A percentile compares a stretch with the other conserved stretches of the same genome.
These are phyloP conservation scores for Mortierella sp. DNA, from an alignment of 371 early-diverging fungal species.

Conservation along the genomic window DNA sequence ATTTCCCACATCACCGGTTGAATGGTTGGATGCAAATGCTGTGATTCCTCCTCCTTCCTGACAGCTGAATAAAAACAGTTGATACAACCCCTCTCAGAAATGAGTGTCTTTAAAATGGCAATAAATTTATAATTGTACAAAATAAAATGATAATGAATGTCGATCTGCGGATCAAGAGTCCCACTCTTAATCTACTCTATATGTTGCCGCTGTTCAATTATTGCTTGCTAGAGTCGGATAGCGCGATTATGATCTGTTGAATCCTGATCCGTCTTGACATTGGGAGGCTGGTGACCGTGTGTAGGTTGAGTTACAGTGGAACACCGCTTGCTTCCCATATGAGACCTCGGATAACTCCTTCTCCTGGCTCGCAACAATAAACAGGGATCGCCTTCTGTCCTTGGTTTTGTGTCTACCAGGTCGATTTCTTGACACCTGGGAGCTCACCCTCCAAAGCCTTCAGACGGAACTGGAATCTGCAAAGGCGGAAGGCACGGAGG, in stretches of 20 bases:
- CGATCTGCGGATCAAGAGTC: neutral
- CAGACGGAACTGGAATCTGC: constrained; percentile 86
- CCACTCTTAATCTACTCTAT: neutral
- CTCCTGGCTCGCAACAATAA: neutral
- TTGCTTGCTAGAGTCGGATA: constrained; percentile 1
- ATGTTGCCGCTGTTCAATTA: neutral
- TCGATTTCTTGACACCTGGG: constrained; percentile 86
- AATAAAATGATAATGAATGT: neutral
- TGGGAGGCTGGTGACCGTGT: neutral
- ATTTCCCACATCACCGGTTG: no score
- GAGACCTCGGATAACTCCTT: neutral
- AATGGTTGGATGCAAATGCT: no score
- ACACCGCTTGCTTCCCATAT: neutral
- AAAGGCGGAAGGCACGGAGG: constrained; percentile 82
- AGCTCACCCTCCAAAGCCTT: constrained; percentile 87
- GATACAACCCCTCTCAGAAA: no score
- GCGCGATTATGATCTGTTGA: neutral
- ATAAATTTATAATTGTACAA: neutral
- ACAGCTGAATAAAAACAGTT: no score
- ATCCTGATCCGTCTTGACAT: neutral
- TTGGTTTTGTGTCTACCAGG: constrained; percentile 71
- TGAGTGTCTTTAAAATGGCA: neutral
- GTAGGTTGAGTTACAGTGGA: neutral
- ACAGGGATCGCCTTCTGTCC: neutral
- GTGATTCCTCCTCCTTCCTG: no score